These are phyloP conservation scores for Niveomyces coronatus DNA, from an alignment of 2,329 filamentous ascomycete species.

Conservation along the genomic window DNA sequence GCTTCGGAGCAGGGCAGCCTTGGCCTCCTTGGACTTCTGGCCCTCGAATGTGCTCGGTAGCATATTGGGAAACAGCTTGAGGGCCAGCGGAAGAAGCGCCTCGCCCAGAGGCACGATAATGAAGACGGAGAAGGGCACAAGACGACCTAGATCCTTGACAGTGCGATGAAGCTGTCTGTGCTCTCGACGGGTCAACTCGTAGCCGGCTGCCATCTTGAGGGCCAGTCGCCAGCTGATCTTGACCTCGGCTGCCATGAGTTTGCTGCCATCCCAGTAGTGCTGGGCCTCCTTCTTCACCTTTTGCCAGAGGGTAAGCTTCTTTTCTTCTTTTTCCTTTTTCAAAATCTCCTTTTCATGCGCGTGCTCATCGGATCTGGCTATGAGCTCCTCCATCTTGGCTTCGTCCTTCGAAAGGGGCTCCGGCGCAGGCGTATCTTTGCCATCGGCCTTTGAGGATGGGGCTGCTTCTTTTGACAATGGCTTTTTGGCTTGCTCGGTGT, in stretches of 20 bases:
- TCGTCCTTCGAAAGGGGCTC: slow-evolving; percentile 25
- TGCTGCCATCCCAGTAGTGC: slow-evolving; percentile 98
- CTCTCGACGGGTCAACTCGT: slow-evolving; percentile 90
- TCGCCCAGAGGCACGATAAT: slow-evolving; percentile 95
- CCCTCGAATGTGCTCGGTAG: slow-evolving; percentile 95
- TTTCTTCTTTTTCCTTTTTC: slow-evolving; percentile 55
- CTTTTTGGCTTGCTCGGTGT: slow-evolving; percentile 81
- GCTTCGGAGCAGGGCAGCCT: slow-evolving; percentile 68
- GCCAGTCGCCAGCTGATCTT: slow-evolving; percentile 86
- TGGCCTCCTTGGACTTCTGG: slow-evolving; percentile 80
- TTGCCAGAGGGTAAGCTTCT: slow-evolving; percentile 81
- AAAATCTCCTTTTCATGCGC: slow-evolving; percentile 48
- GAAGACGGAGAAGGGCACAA: slow-evolving; percentile 95
- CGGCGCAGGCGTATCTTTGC: slow-evolving; percentile 16
- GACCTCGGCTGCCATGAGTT: slow-evolving; percentile 84
- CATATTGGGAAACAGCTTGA: slow-evolving; percentile 94
- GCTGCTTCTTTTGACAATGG: slow-evolving; percentile 52
- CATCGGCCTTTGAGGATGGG: slow-evolving; percentile 22
- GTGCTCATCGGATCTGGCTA: slow-evolving; percentile 50
- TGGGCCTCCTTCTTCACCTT: slow-evolving; percentile 89
- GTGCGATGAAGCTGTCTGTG: slow-evolving; percentile 87
- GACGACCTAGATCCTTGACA: slow-evolving; percentile 81
- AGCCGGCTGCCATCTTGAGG: slow-evolving; percentile 94
- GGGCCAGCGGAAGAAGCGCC: slow-evolving; percentile 77
- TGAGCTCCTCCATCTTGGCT: slow-evolving; percentile 48